Percentiles rank a stretch among this genome's conserved stretches.
These are phyloP conservation scores for Microbotryomycetes sp. DNA, from an alignment of 1,284 basidiomycete genomes.

Conservation along the genomic window DNA sequence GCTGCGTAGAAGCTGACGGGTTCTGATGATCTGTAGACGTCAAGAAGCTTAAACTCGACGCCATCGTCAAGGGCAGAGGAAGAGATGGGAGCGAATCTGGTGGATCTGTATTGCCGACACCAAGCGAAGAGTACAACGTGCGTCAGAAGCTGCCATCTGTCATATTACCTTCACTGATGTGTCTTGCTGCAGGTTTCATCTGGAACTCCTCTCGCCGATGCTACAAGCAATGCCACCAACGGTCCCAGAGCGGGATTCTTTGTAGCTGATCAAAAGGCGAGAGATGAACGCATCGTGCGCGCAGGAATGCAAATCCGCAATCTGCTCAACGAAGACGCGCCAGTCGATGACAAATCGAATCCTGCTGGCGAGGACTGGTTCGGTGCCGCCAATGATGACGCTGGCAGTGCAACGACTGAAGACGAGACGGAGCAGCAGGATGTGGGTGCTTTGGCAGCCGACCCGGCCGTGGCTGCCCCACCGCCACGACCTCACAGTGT, in stretches of 20 bases:
- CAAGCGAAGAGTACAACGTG: neutral
- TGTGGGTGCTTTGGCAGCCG: neutral
- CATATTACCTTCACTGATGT: neutral
- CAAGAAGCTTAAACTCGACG: constrained; percentile 17
- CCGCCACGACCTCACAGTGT: neutral
- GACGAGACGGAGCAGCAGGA: constrained; percentile 10
- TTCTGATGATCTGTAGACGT: neutral
- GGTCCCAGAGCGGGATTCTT: constrained; percentile 16
- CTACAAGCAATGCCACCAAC: neutral
- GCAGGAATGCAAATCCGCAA: constrained; percentile 30
- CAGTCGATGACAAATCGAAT: neutral
- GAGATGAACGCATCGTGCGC: neutral
- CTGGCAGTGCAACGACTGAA: constrained; percentile 12
- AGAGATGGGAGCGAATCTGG: neutral
- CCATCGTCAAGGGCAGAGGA: neutral
- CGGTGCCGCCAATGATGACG: constrained; percentile 1
- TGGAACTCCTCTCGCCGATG: neutral
- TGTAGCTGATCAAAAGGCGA: neutral
- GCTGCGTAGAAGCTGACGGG: neutral
- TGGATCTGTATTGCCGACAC: neutral
- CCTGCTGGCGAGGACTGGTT: constrained; percentile 28
- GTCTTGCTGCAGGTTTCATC: neutral
- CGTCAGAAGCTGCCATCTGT: no score
- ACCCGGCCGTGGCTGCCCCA: no score
- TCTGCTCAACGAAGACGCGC: constrained; percentile 26